phyloP scores from a whole-genome alignment of 139 green algal species.

The Edaphochlamys debaryana region DNA sequence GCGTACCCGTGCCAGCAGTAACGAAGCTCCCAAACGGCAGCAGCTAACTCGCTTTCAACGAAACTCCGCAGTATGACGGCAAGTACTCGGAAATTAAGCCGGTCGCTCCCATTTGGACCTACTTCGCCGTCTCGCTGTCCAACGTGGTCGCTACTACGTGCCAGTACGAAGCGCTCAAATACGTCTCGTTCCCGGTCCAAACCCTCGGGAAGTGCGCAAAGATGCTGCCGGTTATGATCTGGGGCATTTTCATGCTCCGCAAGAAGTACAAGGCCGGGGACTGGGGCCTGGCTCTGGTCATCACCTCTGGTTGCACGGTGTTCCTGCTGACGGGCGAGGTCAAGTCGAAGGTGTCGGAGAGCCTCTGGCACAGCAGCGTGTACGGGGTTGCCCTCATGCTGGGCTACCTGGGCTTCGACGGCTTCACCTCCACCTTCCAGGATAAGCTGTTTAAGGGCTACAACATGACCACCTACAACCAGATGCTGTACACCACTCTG shows the following conservation, averaged over 20 bases:
- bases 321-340: conserved; percentile 79
- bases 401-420: conserved; percentile 94
- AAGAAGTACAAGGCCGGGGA: conserved; percentile 90
- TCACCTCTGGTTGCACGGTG: conserved; percentile 90
- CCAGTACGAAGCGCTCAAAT: conserved; percentile 99
- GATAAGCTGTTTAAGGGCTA: conserved; percentile 93
- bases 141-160: conserved; percentile 97
- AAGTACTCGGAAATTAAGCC: conserved; percentile 65
- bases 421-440: conserved; percentile 99
- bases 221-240: conserved; percentile 97
- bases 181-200: conserved; percentile 96
- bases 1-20: no score
- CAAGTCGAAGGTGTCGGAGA: conserved; percentile 53
- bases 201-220: conserved; percentile 97
- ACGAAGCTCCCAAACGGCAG: no score
- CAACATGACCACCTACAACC: conserved; percentile 95
- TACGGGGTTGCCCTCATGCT: conserved; percentile 90
- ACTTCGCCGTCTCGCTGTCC: conserved; percentile 84
- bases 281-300: conserved; percentile 75
- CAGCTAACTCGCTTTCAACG: no score
- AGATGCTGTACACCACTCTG: conserved; percentile 85
- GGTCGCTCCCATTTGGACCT: conserved; percentile 81
- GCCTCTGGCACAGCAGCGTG: conserved; percentile 52
- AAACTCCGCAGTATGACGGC: conserved; percentile 52
- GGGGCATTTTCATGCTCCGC: conserved; percentile 90